Conservation (phyloP, 306 rosid species). For the Bauhinia variegata region DNA sequence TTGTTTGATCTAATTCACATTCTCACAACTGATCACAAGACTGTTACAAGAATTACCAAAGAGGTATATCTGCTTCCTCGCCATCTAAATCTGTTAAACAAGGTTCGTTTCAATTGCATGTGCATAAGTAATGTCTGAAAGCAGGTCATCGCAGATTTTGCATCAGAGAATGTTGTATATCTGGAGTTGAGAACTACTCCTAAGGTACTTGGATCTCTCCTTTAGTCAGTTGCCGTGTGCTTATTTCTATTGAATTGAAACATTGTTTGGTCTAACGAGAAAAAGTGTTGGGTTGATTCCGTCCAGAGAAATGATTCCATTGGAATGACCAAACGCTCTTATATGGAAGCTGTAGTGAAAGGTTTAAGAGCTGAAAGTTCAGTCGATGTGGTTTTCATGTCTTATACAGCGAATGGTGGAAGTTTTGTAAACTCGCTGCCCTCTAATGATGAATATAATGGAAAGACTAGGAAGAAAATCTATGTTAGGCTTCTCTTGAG, state of each 20-base stretch:
- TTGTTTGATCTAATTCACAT: slow-evolving; percentile 85
- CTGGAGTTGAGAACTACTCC: slow-evolving; percentile 95
- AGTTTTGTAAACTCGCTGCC: slow-evolving; percentile 24
- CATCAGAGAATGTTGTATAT: slow-evolving; percentile 87
- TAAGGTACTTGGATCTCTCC: slow-evolving; percentile 58
- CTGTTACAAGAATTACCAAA: slow-evolving; percentile 78
- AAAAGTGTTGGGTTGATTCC: slow-evolving; percentile 36
- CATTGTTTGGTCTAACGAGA: slow-evolving; percentile 3
- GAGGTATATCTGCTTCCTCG: slow-evolving; percentile 60
- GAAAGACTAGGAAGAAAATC: slow-evolving; percentile 57
- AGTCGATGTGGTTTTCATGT: slow-evolving; percentile 71
- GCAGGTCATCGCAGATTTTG: slow-evolving; percentile 93
- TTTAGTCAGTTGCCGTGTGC: slow-evolving; percentile 12
- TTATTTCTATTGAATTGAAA: slow-evolving; percentile 2
- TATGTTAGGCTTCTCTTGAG: slow-evolving; percentile 84
- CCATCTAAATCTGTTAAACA: slow-evolving; percentile 12
- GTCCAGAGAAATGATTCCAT: slow-evolving; percentile 68
- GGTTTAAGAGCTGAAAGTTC: slow-evolving; percentile 64
- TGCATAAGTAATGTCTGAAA: slow-evolving; percentile 22
- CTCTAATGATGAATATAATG: slow-evolving; percentile 39
- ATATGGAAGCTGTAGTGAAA: slow-evolving; percentile 79
- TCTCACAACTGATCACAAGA: slow-evolving; percentile 77
- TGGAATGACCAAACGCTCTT: slow-evolving; percentile 88
- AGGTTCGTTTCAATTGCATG: slow-evolving; percentile 18
- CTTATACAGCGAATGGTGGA: slow-evolving; percentile 41